Percentiles rank a stretch among this genome's conserved stretches.
Evolutionary conservation across 2,329 filamentous ascomycete species (phyloP).

Genomic region (Calycina herbarum): DNA sequence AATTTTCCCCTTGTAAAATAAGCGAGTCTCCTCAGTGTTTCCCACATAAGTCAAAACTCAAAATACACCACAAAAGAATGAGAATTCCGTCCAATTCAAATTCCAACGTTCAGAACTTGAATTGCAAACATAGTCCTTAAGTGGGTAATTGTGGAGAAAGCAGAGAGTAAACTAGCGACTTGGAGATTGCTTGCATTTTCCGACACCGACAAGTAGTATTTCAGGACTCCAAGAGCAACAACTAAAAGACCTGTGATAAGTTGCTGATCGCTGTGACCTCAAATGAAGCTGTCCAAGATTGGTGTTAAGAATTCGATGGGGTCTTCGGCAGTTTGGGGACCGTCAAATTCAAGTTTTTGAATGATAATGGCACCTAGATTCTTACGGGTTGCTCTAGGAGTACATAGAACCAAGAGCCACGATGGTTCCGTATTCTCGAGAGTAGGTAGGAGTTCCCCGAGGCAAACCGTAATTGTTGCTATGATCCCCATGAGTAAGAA

Average conservation of each 20-base stretch:
- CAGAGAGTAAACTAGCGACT: not conserved
- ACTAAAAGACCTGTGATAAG: not conserved
- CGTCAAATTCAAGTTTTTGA: not conserved
- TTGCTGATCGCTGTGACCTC: not conserved
- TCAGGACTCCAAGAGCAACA: not conserved
- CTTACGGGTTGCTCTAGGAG: no score
- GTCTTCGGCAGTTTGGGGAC: not conserved
- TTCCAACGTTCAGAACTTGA: not conserved
- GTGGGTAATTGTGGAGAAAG: not conserved
- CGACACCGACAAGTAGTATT: not conserved
- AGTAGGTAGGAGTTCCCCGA: not conserved
- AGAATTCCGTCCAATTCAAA: no score
- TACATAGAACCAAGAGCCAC: not conserved
- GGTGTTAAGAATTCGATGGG: not conserved
- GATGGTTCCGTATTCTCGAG: not conserved
- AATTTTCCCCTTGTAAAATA: no score
- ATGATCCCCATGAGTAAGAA: not conserved
- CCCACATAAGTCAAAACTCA: no score
- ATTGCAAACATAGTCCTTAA: not conserved
- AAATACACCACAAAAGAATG: no score
- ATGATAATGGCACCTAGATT: not conserved
- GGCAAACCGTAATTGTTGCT: not conserved
- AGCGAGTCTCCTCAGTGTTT: no score
- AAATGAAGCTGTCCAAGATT: not conserved
- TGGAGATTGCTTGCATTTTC: not conserved